These are phyloP conservation scores for Colletotrichum sp. DNA, from an alignment of 2,329 filamentous ascomycete genomes.

Conservation along the genomic window DNA sequence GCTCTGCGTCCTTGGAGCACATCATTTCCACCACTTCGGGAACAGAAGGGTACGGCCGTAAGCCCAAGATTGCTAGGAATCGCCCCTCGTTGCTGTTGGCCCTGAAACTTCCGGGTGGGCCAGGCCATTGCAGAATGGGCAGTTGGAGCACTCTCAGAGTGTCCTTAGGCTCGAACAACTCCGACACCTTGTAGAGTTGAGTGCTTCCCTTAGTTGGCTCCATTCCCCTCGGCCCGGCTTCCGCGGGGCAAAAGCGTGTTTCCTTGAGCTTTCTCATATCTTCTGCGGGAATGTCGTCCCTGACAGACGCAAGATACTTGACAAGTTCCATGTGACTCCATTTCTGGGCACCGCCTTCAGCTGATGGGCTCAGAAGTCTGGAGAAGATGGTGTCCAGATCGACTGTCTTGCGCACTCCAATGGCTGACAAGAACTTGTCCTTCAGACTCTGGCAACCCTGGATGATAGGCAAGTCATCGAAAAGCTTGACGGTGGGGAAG, in stretches of 20 bases:
- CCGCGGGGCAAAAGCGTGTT: slow-evolving; percentile 83
- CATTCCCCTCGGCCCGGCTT: slow-evolving; percentile 61
- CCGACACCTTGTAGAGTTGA: slow-evolving; percentile 72
- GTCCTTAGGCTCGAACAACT: slow-evolving; percentile 82
- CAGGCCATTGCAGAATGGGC: slow-evolving; percentile 84
- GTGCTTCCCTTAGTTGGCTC: slow-evolving; percentile 57
- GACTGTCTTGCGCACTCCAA: slow-evolving; percentile 94
- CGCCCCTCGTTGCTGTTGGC: slow-evolving; percentile 72
- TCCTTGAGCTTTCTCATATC: slow-evolving; percentile 81
- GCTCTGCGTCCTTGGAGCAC: slow-evolving; percentile 59
- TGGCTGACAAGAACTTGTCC: slow-evolving; percentile 82
- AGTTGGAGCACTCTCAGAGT: slow-evolving; percentile 72
- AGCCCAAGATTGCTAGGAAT: slow-evolving; percentile 75
- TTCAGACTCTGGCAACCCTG: slow-evolving; percentile 80
- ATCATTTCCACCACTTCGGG: slow-evolving; percentile 81
- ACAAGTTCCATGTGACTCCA: slow-evolving; percentile 97
- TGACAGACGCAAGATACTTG: slow-evolving; percentile 90
- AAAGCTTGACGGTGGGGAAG: slow-evolving; percentile 91
- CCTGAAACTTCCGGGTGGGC: slow-evolving; percentile 64
- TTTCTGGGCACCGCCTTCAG: slow-evolving; percentile 60
- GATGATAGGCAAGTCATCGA: slow-evolving; percentile 89
- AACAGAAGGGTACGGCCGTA: slow-evolving; percentile 74
- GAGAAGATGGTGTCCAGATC: slow-evolving; percentile 94
- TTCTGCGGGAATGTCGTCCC: slow-evolving; percentile 81
- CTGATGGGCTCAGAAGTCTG: slow-evolving; percentile 71